A percentile compares a stretch with the other conserved stretches of the same genome.
Evolutionary conservation across 208 protist genomes (phyloP).

Genomic region (Trichomonas vaginalis): DNA sequence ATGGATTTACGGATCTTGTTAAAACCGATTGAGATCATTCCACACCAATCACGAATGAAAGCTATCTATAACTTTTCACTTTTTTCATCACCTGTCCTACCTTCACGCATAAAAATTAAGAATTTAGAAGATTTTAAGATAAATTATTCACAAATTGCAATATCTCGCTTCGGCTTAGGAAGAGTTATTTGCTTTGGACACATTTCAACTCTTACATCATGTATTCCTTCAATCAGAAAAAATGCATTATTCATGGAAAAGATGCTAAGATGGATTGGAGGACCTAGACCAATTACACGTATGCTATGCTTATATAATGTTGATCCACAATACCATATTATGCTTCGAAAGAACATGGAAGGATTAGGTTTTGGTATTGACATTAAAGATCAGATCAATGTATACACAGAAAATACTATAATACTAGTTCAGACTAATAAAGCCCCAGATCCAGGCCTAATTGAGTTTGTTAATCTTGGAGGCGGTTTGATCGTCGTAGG

Average conservation of each 20-base stretch:
- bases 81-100: background rate
- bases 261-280: background rate
- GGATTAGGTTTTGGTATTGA: background rate
- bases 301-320: background rate
- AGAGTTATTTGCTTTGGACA: background rate
- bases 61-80: background rate
- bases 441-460: background rate
- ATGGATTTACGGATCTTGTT: background rate
- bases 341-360: background rate
- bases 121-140: background rate
- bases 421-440: background rate
- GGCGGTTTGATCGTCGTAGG: background rate
- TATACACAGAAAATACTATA: background rate
- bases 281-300: background rate
- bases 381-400: background rate
- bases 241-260: background rate
- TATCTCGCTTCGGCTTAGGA: background rate
- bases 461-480: background rate
- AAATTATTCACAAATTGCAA: background rate
- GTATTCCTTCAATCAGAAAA: background rate
- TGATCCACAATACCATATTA: background rate
- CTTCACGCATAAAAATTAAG: background rate
- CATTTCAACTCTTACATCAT: background rate
- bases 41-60: background rate
- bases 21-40: background rate